Percentiles rank a stretch among this genome's conserved stretches.
phyloP scores from a whole-genome alignment of 495 filamentous ascomycete genomes.

The Xanthoparmelia taractica region DNA sequence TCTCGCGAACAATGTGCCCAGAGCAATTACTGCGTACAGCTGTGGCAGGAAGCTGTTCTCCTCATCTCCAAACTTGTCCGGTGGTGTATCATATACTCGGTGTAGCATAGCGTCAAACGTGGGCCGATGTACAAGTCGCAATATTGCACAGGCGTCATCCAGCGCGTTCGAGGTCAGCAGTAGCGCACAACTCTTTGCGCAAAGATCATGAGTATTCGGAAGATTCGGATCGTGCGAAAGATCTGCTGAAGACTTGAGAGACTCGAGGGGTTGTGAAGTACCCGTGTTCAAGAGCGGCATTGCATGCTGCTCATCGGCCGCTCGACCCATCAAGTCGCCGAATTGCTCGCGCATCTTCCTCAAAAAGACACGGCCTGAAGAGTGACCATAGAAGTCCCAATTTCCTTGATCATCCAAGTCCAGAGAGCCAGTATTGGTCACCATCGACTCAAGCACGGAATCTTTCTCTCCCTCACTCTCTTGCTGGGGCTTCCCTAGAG shows the following conservation, averaged over 20 bases:
- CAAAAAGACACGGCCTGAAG: conserved; percentile 83
- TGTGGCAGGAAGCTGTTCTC: conserved; percentile 79
- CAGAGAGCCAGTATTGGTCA: conserved; percentile 77
- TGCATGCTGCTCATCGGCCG: conserved; percentile 8
- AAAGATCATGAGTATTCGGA: conserved; percentile 60
- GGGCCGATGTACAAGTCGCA: conserved; percentile 84
- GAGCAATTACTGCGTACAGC: conserved; percentile 72
- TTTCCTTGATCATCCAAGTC: conserved; percentile 87
- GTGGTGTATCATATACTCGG: conserved; percentile 64
- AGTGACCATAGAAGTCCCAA: conserved; percentile 92
- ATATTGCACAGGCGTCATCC: conserved; percentile 72
- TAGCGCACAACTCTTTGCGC: conserved; percentile 56
- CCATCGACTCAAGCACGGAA: conserved; percentile 86
- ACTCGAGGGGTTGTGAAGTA: conserved; percentile 52
- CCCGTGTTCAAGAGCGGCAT: conserved; percentile 29
- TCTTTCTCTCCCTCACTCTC: conserved; percentile 49
- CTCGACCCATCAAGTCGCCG: conserved; percentile 52
- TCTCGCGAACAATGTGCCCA: conserved; percentile 74
- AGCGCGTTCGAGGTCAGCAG: conserved; percentile 69
- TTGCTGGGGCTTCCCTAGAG: conserved; percentile 3
- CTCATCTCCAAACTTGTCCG: conserved; percentile 60
- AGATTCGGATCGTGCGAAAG: conserved; percentile 49
- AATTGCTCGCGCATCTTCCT: conserved; percentile 79
- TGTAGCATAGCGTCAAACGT: conserved; percentile 73
- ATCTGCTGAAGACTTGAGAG: conserved; percentile 58